These are phyloP conservation scores for Boletellus ananas DNA, from an alignment of 768 basidiomycete genomes.

Conservation along the genomic window DNA sequence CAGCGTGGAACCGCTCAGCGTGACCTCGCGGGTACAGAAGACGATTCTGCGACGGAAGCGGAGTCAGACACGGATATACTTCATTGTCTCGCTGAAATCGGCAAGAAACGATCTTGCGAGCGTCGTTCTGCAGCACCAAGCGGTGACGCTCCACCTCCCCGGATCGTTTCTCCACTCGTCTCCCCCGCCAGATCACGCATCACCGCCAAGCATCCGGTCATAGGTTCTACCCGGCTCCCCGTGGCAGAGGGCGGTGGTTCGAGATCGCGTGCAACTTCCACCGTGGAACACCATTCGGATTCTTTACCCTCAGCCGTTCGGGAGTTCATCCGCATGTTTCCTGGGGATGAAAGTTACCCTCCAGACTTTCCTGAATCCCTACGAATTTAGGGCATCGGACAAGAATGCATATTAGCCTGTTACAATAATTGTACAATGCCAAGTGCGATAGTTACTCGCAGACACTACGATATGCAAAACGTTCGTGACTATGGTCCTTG, in stretches of 20 bases:
- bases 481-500: slow-evolving; percentile 1
- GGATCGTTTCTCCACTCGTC: slow-evolving; percentile 26
- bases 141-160: slow-evolving; percentile 4
- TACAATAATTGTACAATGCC: background rate
- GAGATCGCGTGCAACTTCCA: background rate
- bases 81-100: slow-evolving; percentile 17
- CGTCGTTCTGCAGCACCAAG: slow-evolving; percentile 2
- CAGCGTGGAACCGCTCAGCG: background rate
- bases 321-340: slow-evolving; percentile 32
- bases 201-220: background rate
- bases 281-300: slow-evolving; percentile 2
- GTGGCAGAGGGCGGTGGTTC: slow-evolving; percentile 8
- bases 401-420: background rate
- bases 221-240: slow-evolving; percentile 1
- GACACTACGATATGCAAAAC: background rate
- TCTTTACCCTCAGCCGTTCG: slow-evolving; percentile 28
- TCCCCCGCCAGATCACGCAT: slow-evolving; percentile 22
- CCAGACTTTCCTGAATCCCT: slow-evolving; percentile 33
- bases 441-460: background rate
- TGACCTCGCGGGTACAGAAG: slow-evolving; percentile 2
- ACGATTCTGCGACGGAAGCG: slow-evolving; percentile 31
- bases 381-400: slow-evolving; percentile 8
- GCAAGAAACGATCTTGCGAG: slow-evolving; percentile 3
- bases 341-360: slow-evolving; percentile 34
- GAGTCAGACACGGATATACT: slow-evolving; percentile 31